Conservation (phyloP, 805 yeast species). For the Pichia membranifaciens region DNA sequence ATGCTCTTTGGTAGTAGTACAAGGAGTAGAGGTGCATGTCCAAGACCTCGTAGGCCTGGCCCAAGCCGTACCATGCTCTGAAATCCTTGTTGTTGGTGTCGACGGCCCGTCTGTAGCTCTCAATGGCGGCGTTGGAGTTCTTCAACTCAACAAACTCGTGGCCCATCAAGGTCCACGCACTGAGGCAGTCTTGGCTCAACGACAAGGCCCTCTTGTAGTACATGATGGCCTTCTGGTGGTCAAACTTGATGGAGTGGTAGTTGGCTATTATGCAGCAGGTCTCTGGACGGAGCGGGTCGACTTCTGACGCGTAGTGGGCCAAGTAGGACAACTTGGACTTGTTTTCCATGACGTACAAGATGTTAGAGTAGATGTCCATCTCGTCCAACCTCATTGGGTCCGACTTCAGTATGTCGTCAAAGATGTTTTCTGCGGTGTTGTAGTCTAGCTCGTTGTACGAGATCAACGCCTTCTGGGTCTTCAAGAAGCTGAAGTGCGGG, state of each 20-base stretch:
- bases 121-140: conserved; percentile 96
- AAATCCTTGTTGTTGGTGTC: conserved; percentile 85
- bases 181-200: conserved; percentile 68
- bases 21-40: conserved; percentile 92
- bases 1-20: conserved; percentile 88
- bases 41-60: conserved; percentile 94
- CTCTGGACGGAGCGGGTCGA: conserved; percentile 87
- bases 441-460: conserved; percentile 85
- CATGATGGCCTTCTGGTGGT: conserved; percentile 92
- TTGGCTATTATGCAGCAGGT: conserved; percentile 93
- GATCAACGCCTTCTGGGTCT: conserved; percentile 76
- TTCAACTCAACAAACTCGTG: conserved; percentile 96
- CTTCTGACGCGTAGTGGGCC: conserved; percentile 77
- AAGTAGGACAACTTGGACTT: conserved; percentile 74
- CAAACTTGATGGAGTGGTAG: conserved; percentile 84
- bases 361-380: conserved; percentile 89
- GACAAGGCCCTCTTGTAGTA: conserved; percentile 86
- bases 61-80: conserved; percentile 97
- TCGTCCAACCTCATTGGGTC: conserved; percentile 91
- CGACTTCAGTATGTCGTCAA: conserved; percentile 61
- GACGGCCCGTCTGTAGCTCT: conserved; percentile 87
- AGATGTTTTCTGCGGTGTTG: conserved; percentile 66
- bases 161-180: conserved; percentile 98
- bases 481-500: conserved; percentile 69
- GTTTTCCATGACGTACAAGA: conserved; percentile 89